Evolutionary conservation across 1,139 yeast genomes (phyloP).

Genomic region (Geotrichum cucujoidarum): DNA sequence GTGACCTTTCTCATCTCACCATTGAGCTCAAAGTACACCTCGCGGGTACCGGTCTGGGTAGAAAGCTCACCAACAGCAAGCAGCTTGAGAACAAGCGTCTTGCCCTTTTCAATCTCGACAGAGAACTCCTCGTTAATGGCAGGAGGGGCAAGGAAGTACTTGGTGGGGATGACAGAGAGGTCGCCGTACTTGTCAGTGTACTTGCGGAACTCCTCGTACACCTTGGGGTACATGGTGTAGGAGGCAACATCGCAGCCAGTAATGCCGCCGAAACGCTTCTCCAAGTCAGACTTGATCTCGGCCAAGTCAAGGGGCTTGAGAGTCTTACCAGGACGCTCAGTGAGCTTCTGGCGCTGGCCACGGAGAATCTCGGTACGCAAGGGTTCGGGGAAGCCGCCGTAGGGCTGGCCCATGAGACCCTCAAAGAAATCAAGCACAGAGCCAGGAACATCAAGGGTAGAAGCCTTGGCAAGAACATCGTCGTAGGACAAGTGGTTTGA

Average conservation of each 20-base stretch:
- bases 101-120: slow-evolving; percentile 92
- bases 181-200: slow-evolving; percentile 80
- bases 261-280: slow-evolving; percentile 46
- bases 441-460: slow-evolving; percentile 94
- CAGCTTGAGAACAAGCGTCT: slow-evolving; percentile 81
- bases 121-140: slow-evolving; percentile 80
- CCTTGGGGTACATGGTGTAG: slow-evolving; percentile 96
- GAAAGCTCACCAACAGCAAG: slow-evolving; percentile 91
- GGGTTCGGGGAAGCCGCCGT: slow-evolving; percentile 99
- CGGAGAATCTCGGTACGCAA: slow-evolving; percentile 81
- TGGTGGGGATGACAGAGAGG: slow-evolving; percentile 87
- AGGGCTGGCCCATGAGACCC: slow-evolving; percentile 98
- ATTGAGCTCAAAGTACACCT: slow-evolving; percentile 94
- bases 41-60: slow-evolving; percentile 82
- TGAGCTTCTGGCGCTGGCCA: slow-evolving; percentile 86
- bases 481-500: slow-evolving; percentile 80
- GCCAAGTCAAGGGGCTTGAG: slow-evolving; percentile 77
- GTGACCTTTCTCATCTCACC: slow-evolving; percentile 97
- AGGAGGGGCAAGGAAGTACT: slow-evolving; percentile 82
- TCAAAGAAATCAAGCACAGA: slow-evolving; percentile 97
- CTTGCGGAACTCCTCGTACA: slow-evolving; percentile 79
- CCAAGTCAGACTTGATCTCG: slow-evolving; percentile 65
- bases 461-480: slow-evolving; percentile 82
- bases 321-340: slow-evolving; percentile 84
- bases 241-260: slow-evolving; percentile 89